A percentile compares a stretch with the other conserved stretches of the same genome.
Conservation (phyloP, 108 stramenopile species). For the Fragilariopsis cylindrus region DNA sequence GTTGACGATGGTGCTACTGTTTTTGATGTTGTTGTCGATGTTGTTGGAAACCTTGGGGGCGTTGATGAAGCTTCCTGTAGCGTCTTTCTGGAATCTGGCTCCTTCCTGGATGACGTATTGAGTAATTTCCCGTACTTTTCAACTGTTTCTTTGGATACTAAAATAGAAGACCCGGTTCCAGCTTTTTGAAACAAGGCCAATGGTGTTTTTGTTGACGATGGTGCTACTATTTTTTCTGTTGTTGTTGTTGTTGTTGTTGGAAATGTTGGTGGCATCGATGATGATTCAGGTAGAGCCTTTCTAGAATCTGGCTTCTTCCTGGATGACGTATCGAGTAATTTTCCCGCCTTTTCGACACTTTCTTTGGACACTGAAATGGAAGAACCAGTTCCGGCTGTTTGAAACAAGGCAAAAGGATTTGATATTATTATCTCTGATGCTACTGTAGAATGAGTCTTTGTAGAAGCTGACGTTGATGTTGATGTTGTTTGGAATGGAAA, state of each 20-base stretch:
- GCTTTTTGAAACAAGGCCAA: constrained; percentile 43
- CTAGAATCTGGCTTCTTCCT: background rate
- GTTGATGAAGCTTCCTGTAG: too few species aligned
- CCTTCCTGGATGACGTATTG: constrained; percentile 1
- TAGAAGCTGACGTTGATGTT: too few species aligned
- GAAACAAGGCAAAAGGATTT: constrained; percentile 10
- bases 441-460: too few species aligned
- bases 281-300: background rate
- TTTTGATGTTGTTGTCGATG: background rate
- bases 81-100: background rate
- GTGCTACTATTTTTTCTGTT: background rate
- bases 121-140: constrained; percentile 33
- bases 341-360: constrained; percentile 22
- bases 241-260: background rate
- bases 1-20: background rate
- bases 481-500: too few species aligned
- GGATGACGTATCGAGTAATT: constrained; percentile 11
- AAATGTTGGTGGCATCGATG: background rate
- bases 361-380: constrained; percentile 35
- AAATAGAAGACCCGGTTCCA: constrained; percentile 30
- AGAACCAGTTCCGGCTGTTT: constrained; percentile 29
- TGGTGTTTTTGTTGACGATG: background rate
- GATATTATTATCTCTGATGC: too few species aligned
- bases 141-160: constrained; percentile 37
- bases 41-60: background rate